phyloP scores from a whole-genome alignment of 371 early-diverging fungal genomes.

The Mycotypha africana region DNA sequence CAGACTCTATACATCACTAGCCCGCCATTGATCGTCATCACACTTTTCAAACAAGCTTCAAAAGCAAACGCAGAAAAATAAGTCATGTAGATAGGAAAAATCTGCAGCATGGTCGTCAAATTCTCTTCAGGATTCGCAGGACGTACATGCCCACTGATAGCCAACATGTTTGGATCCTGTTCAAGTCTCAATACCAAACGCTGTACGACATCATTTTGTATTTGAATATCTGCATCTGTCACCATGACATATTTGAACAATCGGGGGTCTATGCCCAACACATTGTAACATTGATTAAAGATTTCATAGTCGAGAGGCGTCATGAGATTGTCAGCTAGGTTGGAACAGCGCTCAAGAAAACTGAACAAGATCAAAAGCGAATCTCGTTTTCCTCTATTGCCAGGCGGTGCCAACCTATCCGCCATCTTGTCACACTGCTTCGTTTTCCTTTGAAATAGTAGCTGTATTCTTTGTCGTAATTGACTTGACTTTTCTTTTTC shows the following conservation, averaged over 20 bases:
- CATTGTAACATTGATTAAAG: slow-evolving; percentile 40
- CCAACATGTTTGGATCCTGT: slow-evolving; percentile 30
- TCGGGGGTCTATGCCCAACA: slow-evolving; percentile 41
- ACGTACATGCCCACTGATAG: slow-evolving; percentile 43
- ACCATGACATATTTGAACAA: slow-evolving; percentile 43
- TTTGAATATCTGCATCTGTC: slow-evolving; percentile 40
- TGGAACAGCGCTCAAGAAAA: slow-evolving; percentile 44
- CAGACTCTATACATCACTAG: slow-evolving; percentile 44
- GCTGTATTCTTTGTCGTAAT: no score
- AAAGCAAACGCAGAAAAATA: slow-evolving; percentile 37
- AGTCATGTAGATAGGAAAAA: slow-evolving; percentile 38
- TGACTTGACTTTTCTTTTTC: no score
- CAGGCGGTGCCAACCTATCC: slow-evolving; percentile 24
- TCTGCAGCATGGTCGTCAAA: slow-evolving; percentile 42
- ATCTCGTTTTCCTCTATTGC: slow-evolving; percentile 45
- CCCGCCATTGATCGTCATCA: slow-evolving; percentile 37
- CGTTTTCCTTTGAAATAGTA: no score
- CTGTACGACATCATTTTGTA: slow-evolving; percentile 29
- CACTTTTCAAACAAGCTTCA: slow-evolving; percentile 36
- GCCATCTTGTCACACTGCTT: no score
- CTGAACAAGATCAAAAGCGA: slow-evolving; percentile 33
- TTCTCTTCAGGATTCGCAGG: slow-evolving; percentile 45
- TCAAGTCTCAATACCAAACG: slow-evolving; percentile 30
- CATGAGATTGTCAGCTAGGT: slow-evolving; percentile 31
- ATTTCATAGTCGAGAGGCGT: slow-evolving; percentile 43